Conservation (phyloP, 192 early-diverging fungal species). For the Backusella australiensis region DNA sequence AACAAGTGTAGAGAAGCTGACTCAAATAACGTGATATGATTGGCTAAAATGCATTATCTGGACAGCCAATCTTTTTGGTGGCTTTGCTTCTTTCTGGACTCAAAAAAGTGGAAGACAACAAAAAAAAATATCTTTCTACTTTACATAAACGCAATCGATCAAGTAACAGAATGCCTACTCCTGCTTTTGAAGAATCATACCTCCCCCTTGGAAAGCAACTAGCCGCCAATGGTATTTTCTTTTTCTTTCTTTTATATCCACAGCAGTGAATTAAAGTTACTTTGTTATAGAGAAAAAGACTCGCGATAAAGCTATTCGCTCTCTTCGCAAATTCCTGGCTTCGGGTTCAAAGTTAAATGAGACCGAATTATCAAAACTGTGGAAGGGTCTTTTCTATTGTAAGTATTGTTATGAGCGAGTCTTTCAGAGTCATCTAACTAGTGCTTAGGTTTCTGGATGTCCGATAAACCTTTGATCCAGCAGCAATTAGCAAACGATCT, state of each 20-base stretch:
- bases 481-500: conserved; percentile 82
- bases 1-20: too few species aligned
- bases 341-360: conserved; percentile 51
- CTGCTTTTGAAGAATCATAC: conserved; percentile 11
- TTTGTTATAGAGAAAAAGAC: conserved; percentile 60
- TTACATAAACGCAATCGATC: neutral
- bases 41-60: neutral
- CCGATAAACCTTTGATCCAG: conserved; percentile 91
- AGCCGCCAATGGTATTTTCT: conserved; percentile 60
- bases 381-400: conserved; percentile 95
- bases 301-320: conserved; percentile 68
- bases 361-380: conserved; percentile 75
- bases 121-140: neutral
- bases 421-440: neutral
- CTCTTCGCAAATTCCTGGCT: conserved; percentile 55
- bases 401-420: conserved; percentile 21
- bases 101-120: neutral
- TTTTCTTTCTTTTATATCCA: conserved; percentile 7
- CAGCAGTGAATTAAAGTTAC: neutral
- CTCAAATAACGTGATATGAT: neutral
- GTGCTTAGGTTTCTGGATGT: conserved; percentile 87
- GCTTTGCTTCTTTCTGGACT: neutral
- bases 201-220: conserved; percentile 64
- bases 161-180: neutral
- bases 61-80: neutral